These are phyloP conservation scores for Eucalyptus pauciflora DNA, from an alignment of 345 rosid genomes.

Conservation along the genomic window DNA sequence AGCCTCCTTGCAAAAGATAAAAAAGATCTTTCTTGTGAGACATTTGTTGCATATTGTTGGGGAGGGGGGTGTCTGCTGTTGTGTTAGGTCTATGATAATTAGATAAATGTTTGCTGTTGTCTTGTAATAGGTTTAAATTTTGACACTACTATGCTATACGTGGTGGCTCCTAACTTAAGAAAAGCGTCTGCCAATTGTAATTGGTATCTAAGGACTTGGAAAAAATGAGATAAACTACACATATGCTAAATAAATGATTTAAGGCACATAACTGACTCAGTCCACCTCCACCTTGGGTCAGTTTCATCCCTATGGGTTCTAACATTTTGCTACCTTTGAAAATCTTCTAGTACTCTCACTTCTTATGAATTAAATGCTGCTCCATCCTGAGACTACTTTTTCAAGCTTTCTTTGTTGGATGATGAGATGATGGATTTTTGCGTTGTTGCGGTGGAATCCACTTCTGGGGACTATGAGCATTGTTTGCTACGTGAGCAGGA, in stretches of 20 bases:
- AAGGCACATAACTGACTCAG: background rate
- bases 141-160: background rate
- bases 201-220: background rate
- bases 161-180: background rate
- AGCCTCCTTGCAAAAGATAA: background rate
- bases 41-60: background rate
- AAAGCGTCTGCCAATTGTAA: background rate
- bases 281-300: background rate
- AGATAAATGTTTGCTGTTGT: too few relatives aligned
- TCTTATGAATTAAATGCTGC: too few relatives aligned
- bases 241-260: background rate
- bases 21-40: background rate
- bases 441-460: conserved; percentile 29
- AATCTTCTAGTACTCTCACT: too few relatives aligned
- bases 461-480: conserved; percentile 32
- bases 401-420: too few relatives aligned
- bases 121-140: background rate
- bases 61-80: background rate
- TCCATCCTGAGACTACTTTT: too few relatives aligned
- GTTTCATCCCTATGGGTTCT: background rate
- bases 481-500: conserved; percentile 34
- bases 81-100: background rate
- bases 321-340: too few relatives aligned
- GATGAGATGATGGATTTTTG: background rate
- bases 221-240: background rate